Percentiles rank a stretch among this genome's conserved stretches.
phyloP scores from a whole-genome alignment of 2,329 filamentous ascomycete genomes.

The Fusarium staphyleae region DNA sequence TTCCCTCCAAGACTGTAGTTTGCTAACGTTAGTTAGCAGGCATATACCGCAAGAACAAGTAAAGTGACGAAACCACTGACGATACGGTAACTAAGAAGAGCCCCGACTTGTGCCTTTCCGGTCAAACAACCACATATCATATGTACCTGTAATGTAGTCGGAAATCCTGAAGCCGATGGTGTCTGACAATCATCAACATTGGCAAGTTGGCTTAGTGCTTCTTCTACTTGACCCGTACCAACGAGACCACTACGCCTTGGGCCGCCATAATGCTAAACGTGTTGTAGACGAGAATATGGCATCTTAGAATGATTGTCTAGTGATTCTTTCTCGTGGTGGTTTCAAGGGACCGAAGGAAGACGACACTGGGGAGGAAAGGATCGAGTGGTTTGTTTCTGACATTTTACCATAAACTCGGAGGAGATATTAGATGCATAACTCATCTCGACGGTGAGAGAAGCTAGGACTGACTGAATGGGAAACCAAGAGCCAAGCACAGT shows the following conservation, averaged over 20 bases:
- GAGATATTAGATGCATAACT: background rate
- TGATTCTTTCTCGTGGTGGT: background rate
- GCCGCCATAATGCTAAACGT: slow-evolving; percentile 7
- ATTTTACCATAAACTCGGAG: background rate
- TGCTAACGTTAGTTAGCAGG: no score
- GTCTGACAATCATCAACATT: no score
- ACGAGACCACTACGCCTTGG: no score
- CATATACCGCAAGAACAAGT: slow-evolving; percentile 60
- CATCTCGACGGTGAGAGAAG: background rate
- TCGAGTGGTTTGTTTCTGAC: background rate
- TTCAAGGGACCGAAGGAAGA: no score
- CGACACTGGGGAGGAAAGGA: no score
- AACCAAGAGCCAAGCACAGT: no score
- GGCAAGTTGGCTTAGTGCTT: no score
- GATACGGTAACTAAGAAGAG: slow-evolving; percentile 61
- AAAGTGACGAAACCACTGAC: slow-evolving; percentile 57
- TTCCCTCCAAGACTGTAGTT: slow-evolving; percentile 51
- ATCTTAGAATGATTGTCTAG: background rate
- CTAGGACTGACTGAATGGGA: no score
- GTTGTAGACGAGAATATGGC: no score
- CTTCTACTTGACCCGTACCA: no score
- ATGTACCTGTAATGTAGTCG: slow-evolving; percentile 57
- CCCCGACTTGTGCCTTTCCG: slow-evolving; percentile 51
- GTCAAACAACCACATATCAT: slow-evolving; percentile 57
- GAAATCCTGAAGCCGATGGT: no score